phyloP scores from a whole-genome alignment of 1,284 basidiomycete species.

The Ustilago bromivora region DNA sequence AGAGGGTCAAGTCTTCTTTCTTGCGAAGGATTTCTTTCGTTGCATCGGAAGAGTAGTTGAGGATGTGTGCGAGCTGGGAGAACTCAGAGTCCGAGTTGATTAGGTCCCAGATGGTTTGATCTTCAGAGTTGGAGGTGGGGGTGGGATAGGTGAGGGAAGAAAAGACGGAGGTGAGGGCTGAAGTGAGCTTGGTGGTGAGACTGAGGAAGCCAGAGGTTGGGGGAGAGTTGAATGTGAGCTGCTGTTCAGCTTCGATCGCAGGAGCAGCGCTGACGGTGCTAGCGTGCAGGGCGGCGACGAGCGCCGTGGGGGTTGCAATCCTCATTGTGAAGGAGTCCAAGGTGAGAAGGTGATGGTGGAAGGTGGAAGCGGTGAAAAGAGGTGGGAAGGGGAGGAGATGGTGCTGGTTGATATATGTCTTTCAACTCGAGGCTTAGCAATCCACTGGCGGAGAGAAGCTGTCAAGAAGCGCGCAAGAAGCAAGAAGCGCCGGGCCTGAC shows the following conservation, averaged over 20 bases:
- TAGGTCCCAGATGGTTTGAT: slow-evolving; percentile 55
- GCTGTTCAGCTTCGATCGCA: slow-evolving; percentile 24
- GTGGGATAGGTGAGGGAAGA: slow-evolving; percentile 12
- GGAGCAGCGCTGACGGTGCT: slow-evolving; percentile 23
- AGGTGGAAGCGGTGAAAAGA: not conserved
- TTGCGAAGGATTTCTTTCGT: slow-evolving; percentile 57
- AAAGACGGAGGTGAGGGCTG: slow-evolving; percentile 18
- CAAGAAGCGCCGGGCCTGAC: not conserved
- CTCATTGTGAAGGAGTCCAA: slow-evolving; percentile 15
- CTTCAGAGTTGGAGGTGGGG: slow-evolving; percentile 4
- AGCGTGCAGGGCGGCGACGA: slow-evolving; percentile 21
- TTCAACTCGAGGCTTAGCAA: not conserved
- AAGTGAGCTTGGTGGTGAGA: slow-evolving; percentile 34
- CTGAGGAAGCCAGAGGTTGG: slow-evolving; percentile 28
- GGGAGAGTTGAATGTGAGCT: slow-evolving; percentile 20
- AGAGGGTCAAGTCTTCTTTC: slow-evolving; percentile 50
- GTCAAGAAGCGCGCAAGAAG: slow-evolving; percentile 1
- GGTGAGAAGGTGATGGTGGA: not conserved
- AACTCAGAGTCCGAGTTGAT: slow-evolving; percentile 52
- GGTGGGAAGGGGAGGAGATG: not conserved
- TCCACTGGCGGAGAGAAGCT: not conserved
- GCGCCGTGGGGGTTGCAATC: slow-evolving; percentile 16
- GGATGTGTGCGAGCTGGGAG: slow-evolving; percentile 52
- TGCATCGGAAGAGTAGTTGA: slow-evolving; percentile 58
- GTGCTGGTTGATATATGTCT: not conserved